Evolutionary conservation across 768 basidiomycete genomes (phyloP).

Genomic region (Boletus subcaerulescens): DNA sequence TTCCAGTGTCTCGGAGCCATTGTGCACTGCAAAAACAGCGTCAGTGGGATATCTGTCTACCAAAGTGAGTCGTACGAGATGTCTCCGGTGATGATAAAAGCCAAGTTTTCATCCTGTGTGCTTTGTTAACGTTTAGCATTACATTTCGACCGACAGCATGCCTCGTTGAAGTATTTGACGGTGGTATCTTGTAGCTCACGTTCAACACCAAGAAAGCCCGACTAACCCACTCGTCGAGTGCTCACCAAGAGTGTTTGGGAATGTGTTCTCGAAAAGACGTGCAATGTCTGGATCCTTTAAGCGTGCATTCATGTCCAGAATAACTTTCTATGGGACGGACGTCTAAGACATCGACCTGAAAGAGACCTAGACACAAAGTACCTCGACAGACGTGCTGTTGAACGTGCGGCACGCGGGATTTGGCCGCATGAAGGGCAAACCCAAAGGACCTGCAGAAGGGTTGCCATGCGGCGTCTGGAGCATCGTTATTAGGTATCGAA

Average conservation of each 20-base stretch:
- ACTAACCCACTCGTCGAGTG: neutral
- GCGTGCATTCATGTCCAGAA: slow-evolving; percentile 66
- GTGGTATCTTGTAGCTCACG: slow-evolving; percentile 57
- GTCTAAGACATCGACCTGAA: neutral
- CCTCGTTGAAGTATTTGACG: slow-evolving; percentile 69
- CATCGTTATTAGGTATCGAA: neutral
- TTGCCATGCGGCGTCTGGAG: slow-evolving; percentile 56
- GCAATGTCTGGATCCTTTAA: slow-evolving; percentile 78
- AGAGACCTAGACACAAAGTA: slow-evolving; percentile 22
- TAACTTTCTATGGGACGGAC: slow-evolving; percentile 51
- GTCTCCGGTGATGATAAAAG: slow-evolving; percentile 81
- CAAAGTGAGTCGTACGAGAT: slow-evolving; percentile 56
- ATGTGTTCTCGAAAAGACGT: slow-evolving; percentile 77
- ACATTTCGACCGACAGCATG: slow-evolving; percentile 18
- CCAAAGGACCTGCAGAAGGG: slow-evolving; percentile 56
- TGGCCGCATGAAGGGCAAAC: slow-evolving; percentile 72
- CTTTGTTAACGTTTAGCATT: slow-evolving; percentile 2
- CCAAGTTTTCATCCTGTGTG: slow-evolving; percentile 60
- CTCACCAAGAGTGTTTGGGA: slow-evolving; percentile 77
- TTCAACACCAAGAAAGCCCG: neutral
- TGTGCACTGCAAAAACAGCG: slow-evolving; percentile 52
- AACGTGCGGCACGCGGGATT: slow-evolving; percentile 69
- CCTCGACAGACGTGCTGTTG: slow-evolving; percentile 73
- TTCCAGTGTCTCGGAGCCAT: slow-evolving; percentile 81
- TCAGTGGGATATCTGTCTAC: slow-evolving; percentile 4